Evolutionary conservation across 768 basidiomycete species (phyloP).

Genomic region (Leucosporidium yakuticum): DNA sequence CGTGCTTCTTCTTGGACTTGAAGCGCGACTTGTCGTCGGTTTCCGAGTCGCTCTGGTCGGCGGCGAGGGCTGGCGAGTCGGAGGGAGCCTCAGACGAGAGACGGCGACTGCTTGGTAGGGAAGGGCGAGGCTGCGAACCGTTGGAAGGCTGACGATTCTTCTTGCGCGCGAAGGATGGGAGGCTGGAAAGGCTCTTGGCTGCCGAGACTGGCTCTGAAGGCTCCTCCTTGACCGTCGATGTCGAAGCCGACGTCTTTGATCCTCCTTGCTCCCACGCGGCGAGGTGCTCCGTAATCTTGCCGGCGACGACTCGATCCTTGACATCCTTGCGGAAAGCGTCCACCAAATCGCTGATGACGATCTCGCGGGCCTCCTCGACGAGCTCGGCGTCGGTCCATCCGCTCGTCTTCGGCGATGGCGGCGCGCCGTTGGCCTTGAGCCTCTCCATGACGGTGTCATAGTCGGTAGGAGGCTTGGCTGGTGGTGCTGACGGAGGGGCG

Average conservation of each 20-base stretch:
- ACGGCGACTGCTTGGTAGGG: neutral
- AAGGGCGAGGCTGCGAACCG: neutral
- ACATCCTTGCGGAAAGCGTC: conserved; percentile 32
- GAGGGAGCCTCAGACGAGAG: conserved; percentile 28
- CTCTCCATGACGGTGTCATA: conserved; percentile 18
- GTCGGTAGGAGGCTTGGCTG: neutral
- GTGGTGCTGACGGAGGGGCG: neutral
- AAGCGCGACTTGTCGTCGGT: conserved; percentile 1
- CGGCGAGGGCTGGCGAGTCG: conserved; percentile 12
- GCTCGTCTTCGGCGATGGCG: conserved; percentile 16
- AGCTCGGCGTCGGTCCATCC: conserved; percentile 33
- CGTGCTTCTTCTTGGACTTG: neutral
- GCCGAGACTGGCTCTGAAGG: neutral
- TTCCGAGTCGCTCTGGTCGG: neutral
- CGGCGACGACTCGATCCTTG: conserved; percentile 21
- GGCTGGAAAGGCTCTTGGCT: neutral
- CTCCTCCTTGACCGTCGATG: conserved; percentile 10
- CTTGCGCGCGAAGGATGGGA: conserved; percentile 5
- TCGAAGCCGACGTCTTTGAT: neutral
- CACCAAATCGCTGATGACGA: conserved; percentile 31
- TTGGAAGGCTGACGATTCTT: neutral
- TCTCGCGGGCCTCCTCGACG: conserved; percentile 28
- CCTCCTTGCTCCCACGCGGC: conserved; percentile 15
- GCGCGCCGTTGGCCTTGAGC: neutral
- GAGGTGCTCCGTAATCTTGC: conserved; percentile 30